These are phyloP conservation scores for Camelina hispida DNA, from an alignment of 345 rosid genomes.

Conservation along the genomic window DNA sequence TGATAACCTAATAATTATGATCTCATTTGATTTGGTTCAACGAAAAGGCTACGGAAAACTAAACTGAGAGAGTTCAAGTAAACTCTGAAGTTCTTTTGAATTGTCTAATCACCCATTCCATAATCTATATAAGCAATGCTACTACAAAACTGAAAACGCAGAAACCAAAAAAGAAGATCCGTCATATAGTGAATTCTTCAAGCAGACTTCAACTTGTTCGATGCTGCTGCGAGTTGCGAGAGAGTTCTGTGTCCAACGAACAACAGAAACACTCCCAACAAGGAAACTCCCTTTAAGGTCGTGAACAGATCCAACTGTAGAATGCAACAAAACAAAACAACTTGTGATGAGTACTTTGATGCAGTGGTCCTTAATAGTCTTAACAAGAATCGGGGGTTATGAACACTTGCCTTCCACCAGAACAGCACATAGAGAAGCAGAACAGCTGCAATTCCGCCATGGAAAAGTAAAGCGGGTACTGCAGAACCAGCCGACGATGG, in stretches of 20 bases:
- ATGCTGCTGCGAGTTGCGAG: slow-evolving; percentile 75
- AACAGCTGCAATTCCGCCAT: slow-evolving; percentile 82
- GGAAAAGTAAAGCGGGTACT: slow-evolving; percentile 75
- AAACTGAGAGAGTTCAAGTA: slow-evolving; percentile 26
- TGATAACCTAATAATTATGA: neutral
- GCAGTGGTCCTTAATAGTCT: slow-evolving; percentile 2
- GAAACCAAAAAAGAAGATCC: neutral
- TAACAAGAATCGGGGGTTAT: neutral
- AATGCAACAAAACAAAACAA: neutral
- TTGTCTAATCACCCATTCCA: slow-evolving; percentile 8
- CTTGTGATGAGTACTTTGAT: neutral
- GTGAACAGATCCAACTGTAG: slow-evolving; percentile 91
- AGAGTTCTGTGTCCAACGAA: slow-evolving; percentile 87
- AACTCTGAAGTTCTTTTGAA: slow-evolving; percentile 16
- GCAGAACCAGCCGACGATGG: slow-evolving; percentile 74
- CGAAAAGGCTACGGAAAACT: slow-evolving; percentile 15
- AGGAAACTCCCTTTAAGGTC: slow-evolving; percentile 73
- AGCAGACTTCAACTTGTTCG: slow-evolving; percentile 85
- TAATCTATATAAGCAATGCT: slow-evolving; percentile 38
- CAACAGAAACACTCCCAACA: slow-evolving; percentile 83
- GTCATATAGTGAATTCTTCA: slow-evolving; percentile 36
- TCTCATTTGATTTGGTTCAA: slow-evolving; percentile 17
- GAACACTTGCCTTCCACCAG: slow-evolving; percentile 82
- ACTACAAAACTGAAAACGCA: slow-evolving; percentile 43
- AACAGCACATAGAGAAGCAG: slow-evolving; percentile 81